Conservation (phyloP, 2,329 filamentous ascomycete genomes). For the Monilinia aucupariae region DNA sequence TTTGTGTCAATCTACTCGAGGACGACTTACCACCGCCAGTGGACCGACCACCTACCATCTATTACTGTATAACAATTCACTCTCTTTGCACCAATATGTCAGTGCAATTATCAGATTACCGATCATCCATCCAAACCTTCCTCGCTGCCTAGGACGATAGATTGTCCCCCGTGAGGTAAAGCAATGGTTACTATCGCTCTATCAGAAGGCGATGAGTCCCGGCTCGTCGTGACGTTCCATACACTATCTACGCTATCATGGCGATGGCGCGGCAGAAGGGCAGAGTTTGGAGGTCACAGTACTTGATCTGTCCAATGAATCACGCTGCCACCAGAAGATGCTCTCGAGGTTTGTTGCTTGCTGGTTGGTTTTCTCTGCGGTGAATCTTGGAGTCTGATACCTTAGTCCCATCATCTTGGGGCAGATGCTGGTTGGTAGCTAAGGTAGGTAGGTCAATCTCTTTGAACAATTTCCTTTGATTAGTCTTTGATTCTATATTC, state of each 20-base stretch:
- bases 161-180: conserved; percentile 4
- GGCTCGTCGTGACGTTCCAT: conserved; percentile 16
- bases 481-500: conserved; percentile 7
- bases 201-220: conserved; percentile 1
- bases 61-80: too few species aligned
- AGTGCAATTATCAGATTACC: too few species aligned
- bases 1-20: too few species aligned
- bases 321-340: not conserved
- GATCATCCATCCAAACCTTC: too few species aligned
- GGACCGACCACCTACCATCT: too few species aligned
- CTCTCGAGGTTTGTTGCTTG: conserved; percentile 1
- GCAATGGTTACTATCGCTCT: not conserved
- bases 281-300: not conserved
- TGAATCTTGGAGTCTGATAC: not conserved
- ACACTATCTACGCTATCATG: conserved; percentile 11
- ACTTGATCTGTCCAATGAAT: conserved; percentile 10
- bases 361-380: not conserved
- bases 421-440: not conserved
- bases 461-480: conserved; percentile 18
- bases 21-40: too few species aligned
- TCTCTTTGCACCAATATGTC: too few species aligned
- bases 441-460: conserved; percentile 1
- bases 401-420: not conserved
- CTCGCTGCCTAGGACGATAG: not conserved
- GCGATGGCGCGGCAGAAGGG: conserved; percentile 7